Percentiles rank a stretch among this genome's conserved stretches.
These are phyloP conservation scores for Exidia glandulosa DNA, from an alignment of 768 basidiomycete genomes.

Conservation along the genomic window DNA sequence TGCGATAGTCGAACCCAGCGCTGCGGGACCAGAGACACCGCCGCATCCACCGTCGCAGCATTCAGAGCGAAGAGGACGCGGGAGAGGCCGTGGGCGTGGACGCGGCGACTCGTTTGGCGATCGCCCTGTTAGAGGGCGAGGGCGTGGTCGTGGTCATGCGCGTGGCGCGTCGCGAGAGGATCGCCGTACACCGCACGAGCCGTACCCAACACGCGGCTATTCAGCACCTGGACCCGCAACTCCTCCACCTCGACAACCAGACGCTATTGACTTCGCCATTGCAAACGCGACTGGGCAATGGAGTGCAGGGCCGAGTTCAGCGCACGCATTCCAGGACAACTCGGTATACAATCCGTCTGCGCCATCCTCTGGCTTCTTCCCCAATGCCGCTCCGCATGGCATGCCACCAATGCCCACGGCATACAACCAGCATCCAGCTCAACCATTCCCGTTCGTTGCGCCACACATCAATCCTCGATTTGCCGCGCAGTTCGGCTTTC, in stretches of 20 bases:
- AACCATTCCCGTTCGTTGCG: conserved; percentile 11
- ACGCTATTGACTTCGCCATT: conserved; percentile 36
- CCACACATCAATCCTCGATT: conserved; percentile 81
- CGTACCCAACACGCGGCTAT: not conserved
- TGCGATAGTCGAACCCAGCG: not conserved
- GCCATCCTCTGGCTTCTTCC: not conserved
- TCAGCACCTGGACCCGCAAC: conserved; percentile 1
- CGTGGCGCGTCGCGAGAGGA: conserved; percentile 8
- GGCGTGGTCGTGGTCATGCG: conserved; percentile 19
- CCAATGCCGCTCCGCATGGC: conserved; percentile 8
- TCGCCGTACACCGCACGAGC: not conserved
- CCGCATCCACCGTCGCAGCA: not conserved
- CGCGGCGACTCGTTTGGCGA: no score
- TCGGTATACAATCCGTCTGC: conserved; percentile 10
- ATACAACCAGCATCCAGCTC: conserved; percentile 7
- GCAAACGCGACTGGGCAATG: conserved; percentile 36
- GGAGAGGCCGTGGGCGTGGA: conserved; percentile 17
- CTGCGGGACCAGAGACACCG: not conserved
- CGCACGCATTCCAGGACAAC: conserved; percentile 11
- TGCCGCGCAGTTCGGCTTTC: conserved; percentile 21
- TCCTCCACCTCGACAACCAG: conserved; percentile 20
- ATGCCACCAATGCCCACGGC: conserved; percentile 2
- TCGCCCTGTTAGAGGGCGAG: conserved; percentile 19
- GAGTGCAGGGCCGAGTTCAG: conserved; percentile 11
- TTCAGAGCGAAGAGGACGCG: conserved; percentile 9